phyloP scores from a whole-genome alignment of 2,329 filamentous ascomycete genomes.

The Colletotrichum truncatum region DNA sequence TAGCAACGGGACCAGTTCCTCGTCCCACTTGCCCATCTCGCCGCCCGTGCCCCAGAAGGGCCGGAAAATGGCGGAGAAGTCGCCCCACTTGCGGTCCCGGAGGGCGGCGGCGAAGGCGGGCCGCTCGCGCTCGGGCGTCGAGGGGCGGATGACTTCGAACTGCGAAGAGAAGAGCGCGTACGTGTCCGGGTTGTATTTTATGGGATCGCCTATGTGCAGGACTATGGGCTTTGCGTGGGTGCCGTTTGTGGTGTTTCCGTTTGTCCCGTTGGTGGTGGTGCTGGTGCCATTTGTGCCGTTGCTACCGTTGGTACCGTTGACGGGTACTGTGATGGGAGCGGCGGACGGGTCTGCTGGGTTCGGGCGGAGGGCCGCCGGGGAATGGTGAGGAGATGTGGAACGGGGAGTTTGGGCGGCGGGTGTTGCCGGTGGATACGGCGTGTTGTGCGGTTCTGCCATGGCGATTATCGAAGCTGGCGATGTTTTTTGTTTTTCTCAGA shows the following conservation, averaged over 20 bases:
- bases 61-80: conserved; percentile 64
- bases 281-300: conserved; percentile 31
- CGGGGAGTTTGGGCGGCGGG: conserved; percentile 47
- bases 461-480: too few relatives aligned
- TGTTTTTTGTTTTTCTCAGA: too few relatives aligned
- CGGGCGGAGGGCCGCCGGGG: conserved; percentile 28
- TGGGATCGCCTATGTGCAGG: conserved; percentile 77
- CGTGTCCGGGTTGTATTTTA: conserved; percentile 58
- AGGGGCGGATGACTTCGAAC: conserved; percentile 62
- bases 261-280: too few relatives aligned
- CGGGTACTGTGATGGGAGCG: conserved; percentile 35
- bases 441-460: conserved; percentile 59
- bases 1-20: conserved; percentile 64
- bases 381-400: conserved; percentile 49
- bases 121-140: conserved; percentile 58
- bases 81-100: conserved; percentile 61
- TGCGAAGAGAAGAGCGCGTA: conserved; percentile 51
- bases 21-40: conserved; percentile 73
- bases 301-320: conserved; percentile 34
- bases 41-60: conserved; percentile 72
- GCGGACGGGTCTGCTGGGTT: not conserved
- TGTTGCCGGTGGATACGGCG: conserved; percentile 49
- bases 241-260: too few relatives aligned
- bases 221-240: conserved; percentile 59
- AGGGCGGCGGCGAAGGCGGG: conserved; percentile 59